Conservation (phyloP, 495 filamentous ascomycete species). For the Neurospora terricola region DNA sequence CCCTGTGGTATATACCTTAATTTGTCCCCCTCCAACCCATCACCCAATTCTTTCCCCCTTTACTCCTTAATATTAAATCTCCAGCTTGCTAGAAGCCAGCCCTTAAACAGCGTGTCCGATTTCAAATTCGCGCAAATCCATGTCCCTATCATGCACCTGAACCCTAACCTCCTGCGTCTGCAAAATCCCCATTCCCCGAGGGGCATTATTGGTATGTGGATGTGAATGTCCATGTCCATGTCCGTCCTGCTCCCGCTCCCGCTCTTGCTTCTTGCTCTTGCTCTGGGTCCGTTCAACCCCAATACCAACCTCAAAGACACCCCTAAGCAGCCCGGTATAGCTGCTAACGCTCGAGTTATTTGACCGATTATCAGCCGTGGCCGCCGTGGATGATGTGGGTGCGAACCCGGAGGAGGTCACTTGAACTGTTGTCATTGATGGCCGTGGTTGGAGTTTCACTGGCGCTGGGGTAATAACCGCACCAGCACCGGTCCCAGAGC, state of each 20-base stretch:
- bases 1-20: not conserved
- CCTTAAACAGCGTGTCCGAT: not conserved
- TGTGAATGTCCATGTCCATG: no score
- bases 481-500: not conserved
- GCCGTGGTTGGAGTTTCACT: not conserved
- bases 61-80: not conserved
- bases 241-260: not conserved
- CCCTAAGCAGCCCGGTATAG: not conserved
- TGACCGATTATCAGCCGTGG: not conserved
- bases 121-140: not conserved
- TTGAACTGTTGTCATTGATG: not conserved
- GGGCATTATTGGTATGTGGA: not conserved
- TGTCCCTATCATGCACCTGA: not conserved
- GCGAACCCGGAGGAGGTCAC: not conserved
- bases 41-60: not conserved
- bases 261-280: not conserved
- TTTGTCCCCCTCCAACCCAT: not conserved
- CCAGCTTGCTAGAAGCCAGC: not conserved
- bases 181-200: not conserved
- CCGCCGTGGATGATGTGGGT: not conserved
- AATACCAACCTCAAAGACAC: no score
- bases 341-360: not conserved
- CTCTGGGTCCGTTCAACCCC: not conserved
- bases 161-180: conserved; percentile 13
- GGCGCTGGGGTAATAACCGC: not conserved